A percentile compares a stretch with the other conserved stretches of the same genome.
Evolutionary conservation across 2,329 filamentous ascomycete species (phyloP).

Genomic region (Colletotrichum sp.): DNA sequence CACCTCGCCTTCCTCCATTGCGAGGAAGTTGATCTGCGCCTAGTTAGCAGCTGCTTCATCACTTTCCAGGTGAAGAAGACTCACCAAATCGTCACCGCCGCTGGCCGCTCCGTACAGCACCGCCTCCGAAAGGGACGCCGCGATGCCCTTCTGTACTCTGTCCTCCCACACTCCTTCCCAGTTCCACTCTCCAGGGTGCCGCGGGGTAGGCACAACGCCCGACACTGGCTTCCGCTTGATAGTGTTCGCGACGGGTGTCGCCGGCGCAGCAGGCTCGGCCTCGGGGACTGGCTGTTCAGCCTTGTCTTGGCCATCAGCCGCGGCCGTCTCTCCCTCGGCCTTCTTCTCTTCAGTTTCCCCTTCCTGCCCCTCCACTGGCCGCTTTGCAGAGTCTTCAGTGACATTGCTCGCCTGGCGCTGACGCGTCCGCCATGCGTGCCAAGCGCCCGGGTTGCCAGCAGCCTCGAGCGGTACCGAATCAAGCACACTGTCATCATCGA

Average conservation of each 20-base stretch:
- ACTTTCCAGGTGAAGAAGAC: neutral
- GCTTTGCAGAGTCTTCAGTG: neutral
- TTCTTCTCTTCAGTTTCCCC: neutral
- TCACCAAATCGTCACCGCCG: conserved; percentile 38
- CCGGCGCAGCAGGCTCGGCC: neutral
- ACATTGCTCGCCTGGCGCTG: conserved; percentile 17
- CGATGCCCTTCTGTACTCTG: conserved; percentile 79
- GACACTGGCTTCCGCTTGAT: conserved; percentile 19
- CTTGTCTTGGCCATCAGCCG: neutral
- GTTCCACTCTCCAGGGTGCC: conserved; percentile 86
- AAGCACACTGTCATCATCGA: conserved; percentile 77
- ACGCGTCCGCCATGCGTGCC: conserved; percentile 89
- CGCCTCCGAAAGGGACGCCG: conserved; percentile 77
- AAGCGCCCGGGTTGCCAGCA: conserved; percentile 88
- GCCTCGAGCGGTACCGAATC: conserved; percentile 81
- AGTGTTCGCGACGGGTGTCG: neutral
- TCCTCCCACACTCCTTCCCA: conserved; percentile 98
- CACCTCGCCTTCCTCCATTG: conserved; percentile 64
- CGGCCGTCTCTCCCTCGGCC: neutral
- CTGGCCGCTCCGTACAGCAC: conserved; percentile 74
- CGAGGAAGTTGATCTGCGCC: conserved; percentile 68
- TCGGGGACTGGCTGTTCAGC: conserved; percentile 24
- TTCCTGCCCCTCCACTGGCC: neutral
- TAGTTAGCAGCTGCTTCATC: neutral
- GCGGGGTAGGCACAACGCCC: conserved; percentile 22